Percentiles rank a stretch among this genome's conserved stretches.
These are phyloP conservation scores for Tinospora cordifolia DNA, from an alignment of 164 flowering plant genomes.

Conservation along the genomic window DNA sequence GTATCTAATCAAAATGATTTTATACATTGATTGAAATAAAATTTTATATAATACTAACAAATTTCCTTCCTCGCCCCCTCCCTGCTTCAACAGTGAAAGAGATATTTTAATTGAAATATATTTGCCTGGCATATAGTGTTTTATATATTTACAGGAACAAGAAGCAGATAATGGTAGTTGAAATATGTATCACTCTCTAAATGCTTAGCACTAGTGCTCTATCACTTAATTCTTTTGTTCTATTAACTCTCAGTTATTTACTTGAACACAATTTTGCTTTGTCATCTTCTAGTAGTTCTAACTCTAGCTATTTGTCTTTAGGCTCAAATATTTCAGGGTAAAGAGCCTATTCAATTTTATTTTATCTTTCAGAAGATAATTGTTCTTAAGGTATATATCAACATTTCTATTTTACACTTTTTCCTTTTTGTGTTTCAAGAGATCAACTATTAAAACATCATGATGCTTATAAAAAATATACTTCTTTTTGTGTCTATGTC, in stretches of 20 bases:
- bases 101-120: too few species aligned
- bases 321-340: conserved; percentile 55
- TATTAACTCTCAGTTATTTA: not conserved
- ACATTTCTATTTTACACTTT: not conserved
- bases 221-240: not conserved
- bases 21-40: too few species aligned
- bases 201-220: not conserved
- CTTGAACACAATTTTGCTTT: not conserved
- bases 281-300: not conserved
- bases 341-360: conserved; percentile 58
- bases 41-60: too few species aligned
- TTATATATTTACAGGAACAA: conserved; percentile 3
- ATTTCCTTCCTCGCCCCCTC: too few species aligned
- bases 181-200: not conserved
- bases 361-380: conserved; percentile 44
- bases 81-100: too few species aligned
- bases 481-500: not conserved
- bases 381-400: conserved; percentile 49
- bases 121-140: not conserved
- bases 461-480: not conserved
- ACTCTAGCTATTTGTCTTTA: conserved; percentile 19
- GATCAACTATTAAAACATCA: not conserved
- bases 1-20: too few species aligned
- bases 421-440: not conserved
- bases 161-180: not conserved